Percentiles rank a stretch among this genome's conserved stretches.
Conservation (phyloP, 2,329 filamentous ascomycete genomes). For the Shiraia sp. region DNA sequence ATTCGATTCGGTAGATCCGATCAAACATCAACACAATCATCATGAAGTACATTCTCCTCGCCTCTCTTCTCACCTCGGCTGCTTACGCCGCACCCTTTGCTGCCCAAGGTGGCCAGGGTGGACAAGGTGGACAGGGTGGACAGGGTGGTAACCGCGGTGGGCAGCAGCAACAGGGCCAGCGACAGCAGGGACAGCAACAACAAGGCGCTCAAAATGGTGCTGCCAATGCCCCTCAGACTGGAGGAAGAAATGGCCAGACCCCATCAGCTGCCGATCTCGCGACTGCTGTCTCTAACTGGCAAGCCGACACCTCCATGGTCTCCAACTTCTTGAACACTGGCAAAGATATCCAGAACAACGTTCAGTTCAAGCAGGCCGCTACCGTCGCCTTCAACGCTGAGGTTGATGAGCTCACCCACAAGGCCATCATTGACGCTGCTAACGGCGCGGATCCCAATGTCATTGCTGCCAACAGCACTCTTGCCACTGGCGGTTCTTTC, state of each 20-base stretch:
- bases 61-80: constrained; percentile 37
- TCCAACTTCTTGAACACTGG: constrained; percentile 44
- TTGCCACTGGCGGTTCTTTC: constrained; percentile 42
- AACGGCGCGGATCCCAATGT: constrained; percentile 31
- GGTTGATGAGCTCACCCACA: constrained; percentile 45
- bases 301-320: constrained; percentile 44
- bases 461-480: constrained; percentile 42
- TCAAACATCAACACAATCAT: constrained; percentile 17
- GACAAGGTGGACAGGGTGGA: constrained; percentile 20
- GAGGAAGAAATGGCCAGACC: constrained; percentile 22
- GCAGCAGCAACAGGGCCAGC: constrained; percentile 8
- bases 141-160: too few species aligned
- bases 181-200: constrained; percentile 4
- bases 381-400: constrained; percentile 44
- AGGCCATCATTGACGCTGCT: constrained; percentile 41
- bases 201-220: constrained; percentile 13
- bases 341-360: constrained; percentile 37
- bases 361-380: constrained; percentile 42
- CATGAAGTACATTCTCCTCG: constrained; percentile 44
- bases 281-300: constrained; percentile 43
- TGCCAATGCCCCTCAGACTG: constrained; percentile 6
- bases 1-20: constrained; percentile 21
- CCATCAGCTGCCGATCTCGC: constrained; percentile 34
- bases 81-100: constrained; percentile 37
- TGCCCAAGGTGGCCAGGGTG: constrained; percentile 18